phyloP scores from a whole-genome alignment of 257 asterid genomes.

The Apocynum venetum region DNA sequence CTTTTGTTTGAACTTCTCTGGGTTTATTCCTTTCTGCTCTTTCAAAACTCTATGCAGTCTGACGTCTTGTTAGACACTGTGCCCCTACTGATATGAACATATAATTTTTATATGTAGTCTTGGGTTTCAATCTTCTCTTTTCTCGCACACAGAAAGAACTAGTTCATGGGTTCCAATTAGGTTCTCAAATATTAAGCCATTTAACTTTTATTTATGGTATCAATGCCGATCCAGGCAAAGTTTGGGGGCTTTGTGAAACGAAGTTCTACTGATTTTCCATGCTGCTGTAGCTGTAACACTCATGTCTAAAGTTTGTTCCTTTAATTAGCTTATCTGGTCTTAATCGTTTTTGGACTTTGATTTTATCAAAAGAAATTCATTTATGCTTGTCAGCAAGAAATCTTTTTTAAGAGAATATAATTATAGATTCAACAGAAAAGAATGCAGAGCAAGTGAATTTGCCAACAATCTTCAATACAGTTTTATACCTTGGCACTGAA shows the following conservation, averaged over 20 bases:
- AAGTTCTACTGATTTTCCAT: background rate
- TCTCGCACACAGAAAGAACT: background rate
- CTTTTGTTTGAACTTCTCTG: background rate
- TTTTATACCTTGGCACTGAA: background rate
- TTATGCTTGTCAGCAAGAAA: background rate
- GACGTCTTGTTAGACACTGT: background rate
- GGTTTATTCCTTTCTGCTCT: background rate
- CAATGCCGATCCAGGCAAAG: background rate
- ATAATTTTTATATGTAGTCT: background rate
- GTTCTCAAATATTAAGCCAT: background rate
- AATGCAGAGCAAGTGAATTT: background rate
- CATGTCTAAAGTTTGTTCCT: no score
- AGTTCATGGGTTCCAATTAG: background rate
- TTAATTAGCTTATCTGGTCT: no score
- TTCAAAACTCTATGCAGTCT: background rate
- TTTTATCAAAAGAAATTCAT: background rate
- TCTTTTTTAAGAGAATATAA: background rate
- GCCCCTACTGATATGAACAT: background rate
- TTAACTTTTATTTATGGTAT: background rate
- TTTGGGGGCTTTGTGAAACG: background rate
- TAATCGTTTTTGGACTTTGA: background rate
- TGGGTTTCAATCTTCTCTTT: background rate
- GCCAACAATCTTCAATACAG: background rate
- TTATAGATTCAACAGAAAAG: background rate
- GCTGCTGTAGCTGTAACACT: background rate